Percentiles rank a stretch among this genome's conserved stretches.
Conservation (phyloP, 2,329 filamentous ascomycete species). For the Cyphellophora europaea region DNA sequence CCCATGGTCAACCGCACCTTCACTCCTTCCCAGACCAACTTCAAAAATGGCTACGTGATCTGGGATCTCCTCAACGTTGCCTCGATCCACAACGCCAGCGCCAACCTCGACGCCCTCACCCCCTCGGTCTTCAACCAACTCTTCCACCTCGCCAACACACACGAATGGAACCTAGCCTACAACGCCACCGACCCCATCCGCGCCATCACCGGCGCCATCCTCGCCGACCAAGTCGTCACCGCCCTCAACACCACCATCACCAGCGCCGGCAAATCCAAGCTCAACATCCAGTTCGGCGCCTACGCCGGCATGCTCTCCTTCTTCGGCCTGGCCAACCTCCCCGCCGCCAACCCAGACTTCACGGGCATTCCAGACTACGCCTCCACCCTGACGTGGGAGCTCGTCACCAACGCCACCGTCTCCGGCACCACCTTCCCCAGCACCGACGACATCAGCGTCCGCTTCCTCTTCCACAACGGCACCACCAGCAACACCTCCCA, state of each 20-base stretch:
- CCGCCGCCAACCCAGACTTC: conserved; percentile 51
- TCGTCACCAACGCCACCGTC: conserved; percentile 41
- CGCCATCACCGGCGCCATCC: conserved; percentile 48
- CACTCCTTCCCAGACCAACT: conserved; percentile 37
- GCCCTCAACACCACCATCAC: conserved; percentile 32
- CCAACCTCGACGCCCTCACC: conserved; percentile 54
- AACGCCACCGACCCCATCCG: conserved; percentile 47
- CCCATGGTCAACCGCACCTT: conserved; percentile 46
- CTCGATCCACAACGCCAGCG: conserved; percentile 49
- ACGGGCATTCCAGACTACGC: conserved; percentile 76
- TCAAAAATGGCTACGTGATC: conserved; percentile 58
- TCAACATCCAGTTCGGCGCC: conserved; percentile 50
- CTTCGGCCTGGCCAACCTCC: conserved; percentile 49
- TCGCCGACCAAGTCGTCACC: conserved; percentile 54
- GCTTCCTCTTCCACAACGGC: conserved; percentile 56
- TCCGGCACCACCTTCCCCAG: conserved; percentile 31
- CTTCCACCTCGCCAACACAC: conserved; percentile 62
- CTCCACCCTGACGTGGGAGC: conserved; percentile 70
- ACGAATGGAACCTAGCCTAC: conserved; percentile 78
- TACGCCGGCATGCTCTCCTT: conserved; percentile 54
- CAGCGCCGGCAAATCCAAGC: conserved; percentile 27
- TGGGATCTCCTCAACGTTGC: conserved; percentile 57
- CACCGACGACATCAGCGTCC: conserved; percentile 42
- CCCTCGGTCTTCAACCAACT: conserved; percentile 57
- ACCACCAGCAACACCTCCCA: conserved; percentile 37